Conservation (phyloP, 2,329 filamentous ascomycete species). For the Myriangium duriaei region DNA sequence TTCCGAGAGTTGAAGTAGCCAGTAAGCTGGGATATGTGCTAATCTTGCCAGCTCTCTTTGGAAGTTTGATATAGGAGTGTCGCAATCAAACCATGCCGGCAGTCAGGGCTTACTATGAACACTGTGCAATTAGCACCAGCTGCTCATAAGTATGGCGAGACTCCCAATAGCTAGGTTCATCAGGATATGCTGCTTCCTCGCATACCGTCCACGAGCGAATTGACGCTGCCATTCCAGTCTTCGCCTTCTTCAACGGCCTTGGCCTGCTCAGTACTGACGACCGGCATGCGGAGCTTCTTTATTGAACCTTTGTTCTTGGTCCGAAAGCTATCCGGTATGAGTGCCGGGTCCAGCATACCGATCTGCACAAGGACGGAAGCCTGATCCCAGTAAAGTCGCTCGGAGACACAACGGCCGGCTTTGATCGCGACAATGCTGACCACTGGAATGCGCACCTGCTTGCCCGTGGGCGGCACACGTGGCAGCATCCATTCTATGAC, state of each 20-base stretch:
- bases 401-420: slow-evolving; percentile 41
- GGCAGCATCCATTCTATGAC: slow-evolving; percentile 49
- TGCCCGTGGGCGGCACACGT: slow-evolving; percentile 43
- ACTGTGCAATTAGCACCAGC: too few relatives aligned
- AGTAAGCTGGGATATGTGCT: too few relatives aligned
- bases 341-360: slow-evolving; percentile 44
- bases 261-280: slow-evolving; percentile 34
- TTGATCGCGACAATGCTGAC: slow-evolving; percentile 45
- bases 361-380: slow-evolving; percentile 47
- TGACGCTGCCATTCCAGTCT: slow-evolving; percentile 12
- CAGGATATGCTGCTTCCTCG: slow-evolving; percentile 1
- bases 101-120: too few relatives aligned
- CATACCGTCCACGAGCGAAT: slow-evolving; percentile 1
- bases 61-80: too few relatives aligned
- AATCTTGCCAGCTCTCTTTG: too few relatives aligned
- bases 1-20: too few relatives aligned
- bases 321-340: slow-evolving; percentile 33
- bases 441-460: slow-evolving; percentile 42
- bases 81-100: too few relatives aligned
- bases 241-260: slow-evolving; percentile 34
- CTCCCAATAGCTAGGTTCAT: too few relatives aligned
- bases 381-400: slow-evolving; percentile 52
- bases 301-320: neutral
- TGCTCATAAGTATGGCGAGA: too few relatives aligned
- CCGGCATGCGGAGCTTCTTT: slow-evolving; percentile 27